Evolutionary conservation across 176 grass and related monocot genomes (phyloP).

Genomic region (Puccinellia tenuiflora): DNA sequence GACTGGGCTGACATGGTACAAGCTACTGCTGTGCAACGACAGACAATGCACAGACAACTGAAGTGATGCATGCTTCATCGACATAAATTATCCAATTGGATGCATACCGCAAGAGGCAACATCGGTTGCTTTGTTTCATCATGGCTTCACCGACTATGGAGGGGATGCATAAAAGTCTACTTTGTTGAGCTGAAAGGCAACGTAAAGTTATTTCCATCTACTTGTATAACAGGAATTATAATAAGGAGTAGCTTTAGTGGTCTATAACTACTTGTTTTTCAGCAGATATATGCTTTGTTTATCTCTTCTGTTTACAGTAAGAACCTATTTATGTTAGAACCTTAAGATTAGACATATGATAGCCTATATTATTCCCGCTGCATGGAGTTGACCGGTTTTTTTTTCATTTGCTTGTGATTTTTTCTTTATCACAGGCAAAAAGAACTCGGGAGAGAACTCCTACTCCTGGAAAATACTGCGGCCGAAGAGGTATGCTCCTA

Average conservation of each 20-base stretch:
- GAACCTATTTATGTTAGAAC: neutral
- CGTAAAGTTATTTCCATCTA: constrained; percentile 42
- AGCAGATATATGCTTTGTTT: neutral
- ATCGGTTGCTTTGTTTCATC: neutral
- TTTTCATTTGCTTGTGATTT: neutral
- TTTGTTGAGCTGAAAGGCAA: constrained; percentile 36
- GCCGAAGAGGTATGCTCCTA: constrained; percentile 51
- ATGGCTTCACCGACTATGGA: constrained; percentile 31
- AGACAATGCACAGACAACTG: neutral
- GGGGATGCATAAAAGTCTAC: constrained; percentile 15
- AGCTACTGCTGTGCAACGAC: constrained; percentile 5
- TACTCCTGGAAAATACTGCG: constrained; percentile 85
- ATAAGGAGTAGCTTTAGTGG: constrained; percentile 17
- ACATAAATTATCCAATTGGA: constrained; percentile 10
- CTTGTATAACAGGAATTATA: constrained; percentile 21
- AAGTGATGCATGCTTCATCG: constrained; percentile 24
- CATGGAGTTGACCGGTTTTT: neutral
- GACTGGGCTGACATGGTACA: constrained; percentile 23
- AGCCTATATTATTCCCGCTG: neutral
- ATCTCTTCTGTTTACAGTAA: constrained; percentile 9
- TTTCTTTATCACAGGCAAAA: constrained; percentile 69
- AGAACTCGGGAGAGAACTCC: constrained; percentile 85
- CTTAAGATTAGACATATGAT: neutral
- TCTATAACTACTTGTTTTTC: constrained; percentile 9
- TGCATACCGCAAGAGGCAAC: neutral